Percentiles rank a stretch among this genome's conserved stretches.
Conservation (phyloP, 1,139 yeast genomes). For the Pichia sp. region DNA sequence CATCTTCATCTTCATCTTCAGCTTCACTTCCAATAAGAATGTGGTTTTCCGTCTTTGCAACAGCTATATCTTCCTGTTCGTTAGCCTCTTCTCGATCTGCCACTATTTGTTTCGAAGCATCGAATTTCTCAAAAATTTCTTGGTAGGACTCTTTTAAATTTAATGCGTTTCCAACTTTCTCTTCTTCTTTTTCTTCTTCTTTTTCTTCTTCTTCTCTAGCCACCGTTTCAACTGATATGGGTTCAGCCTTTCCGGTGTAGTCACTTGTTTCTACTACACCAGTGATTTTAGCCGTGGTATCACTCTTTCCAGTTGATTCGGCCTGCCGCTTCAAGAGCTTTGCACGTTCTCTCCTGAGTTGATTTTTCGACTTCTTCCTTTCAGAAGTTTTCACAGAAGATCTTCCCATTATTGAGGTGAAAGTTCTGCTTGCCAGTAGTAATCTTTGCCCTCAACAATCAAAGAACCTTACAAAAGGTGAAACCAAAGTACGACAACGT, state of each 20-base stretch:
- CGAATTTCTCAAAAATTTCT: slow-evolving; percentile 42
- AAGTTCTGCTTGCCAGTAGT: no score
- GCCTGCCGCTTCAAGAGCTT: slow-evolving; percentile 42
- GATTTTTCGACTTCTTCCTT: slow-evolving; percentile 48
- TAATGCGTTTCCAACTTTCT: slow-evolving; percentile 25
- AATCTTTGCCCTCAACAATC: not conserved
- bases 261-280: no score
- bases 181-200: slow-evolving; percentile 1
- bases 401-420: not conserved
- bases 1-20: slow-evolving; percentile 1
- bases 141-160: slow-evolving; percentile 42
- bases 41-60: not conserved
- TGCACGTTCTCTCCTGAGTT: slow-evolving; percentile 58
- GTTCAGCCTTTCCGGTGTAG: no score
- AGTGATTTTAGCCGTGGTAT: no score
- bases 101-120: slow-evolving; percentile 15
- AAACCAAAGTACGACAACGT: not conserved
- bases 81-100: not conserved
- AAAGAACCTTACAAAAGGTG: not conserved
- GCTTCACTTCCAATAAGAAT: not conserved
- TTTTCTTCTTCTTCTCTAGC: slow-evolving; percentile 14
- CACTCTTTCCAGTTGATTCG: not conserved
- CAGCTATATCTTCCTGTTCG: not conserved
- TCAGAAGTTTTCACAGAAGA: not conserved
- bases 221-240: no score